phyloP scores from a whole-genome alignment of 228 moss, liverwort and hornwort species.

The Sphagnum fallax region DNA sequence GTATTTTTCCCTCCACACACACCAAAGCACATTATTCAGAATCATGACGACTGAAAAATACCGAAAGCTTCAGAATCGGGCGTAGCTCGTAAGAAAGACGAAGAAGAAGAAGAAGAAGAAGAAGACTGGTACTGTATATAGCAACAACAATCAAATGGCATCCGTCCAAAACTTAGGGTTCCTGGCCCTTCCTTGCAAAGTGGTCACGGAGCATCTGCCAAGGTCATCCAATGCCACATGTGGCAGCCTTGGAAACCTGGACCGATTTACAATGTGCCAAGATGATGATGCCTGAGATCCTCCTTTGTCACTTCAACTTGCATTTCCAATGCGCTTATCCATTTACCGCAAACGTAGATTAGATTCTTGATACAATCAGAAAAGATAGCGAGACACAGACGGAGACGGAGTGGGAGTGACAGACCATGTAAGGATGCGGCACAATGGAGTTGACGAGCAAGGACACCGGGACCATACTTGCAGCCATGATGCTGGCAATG shows the following conservation, averaged over 20 bases:
- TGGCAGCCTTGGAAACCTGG: neutral
- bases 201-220: neutral
- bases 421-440: conserved; percentile 61
- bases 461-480: conserved; percentile 39
- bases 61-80: neutral
- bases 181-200: no score
- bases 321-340: neutral
- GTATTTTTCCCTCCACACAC: conserved; percentile 3
- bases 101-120: neutral
- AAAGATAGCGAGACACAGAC: neutral
- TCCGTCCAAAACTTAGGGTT: no score
- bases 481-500: conserved; percentile 13
- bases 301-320: neutral
- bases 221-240: neutral
- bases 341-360: neutral
- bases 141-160: neutral
- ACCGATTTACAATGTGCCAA: neutral
- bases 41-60: neutral
- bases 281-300: neutral
- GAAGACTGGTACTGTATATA: neutral
- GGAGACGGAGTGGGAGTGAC: neutral
- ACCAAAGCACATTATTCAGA: neutral
- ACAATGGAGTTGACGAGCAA: conserved; percentile 48
- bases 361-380: neutral
- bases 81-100: neutral